phyloP scores from a whole-genome alignment of 805 yeast genomes.

The Schwanniomyces sp. region DNA sequence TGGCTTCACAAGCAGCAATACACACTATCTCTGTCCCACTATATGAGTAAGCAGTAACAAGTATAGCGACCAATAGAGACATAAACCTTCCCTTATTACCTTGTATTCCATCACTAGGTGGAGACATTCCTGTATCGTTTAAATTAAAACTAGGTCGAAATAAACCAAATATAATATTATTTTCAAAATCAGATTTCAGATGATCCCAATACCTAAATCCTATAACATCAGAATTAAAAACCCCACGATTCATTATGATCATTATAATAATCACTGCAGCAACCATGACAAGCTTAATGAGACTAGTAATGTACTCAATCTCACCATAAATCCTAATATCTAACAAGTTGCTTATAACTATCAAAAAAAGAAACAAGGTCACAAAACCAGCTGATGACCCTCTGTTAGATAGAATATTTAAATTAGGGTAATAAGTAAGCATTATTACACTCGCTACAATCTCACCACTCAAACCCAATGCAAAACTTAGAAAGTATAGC shows the following conservation, averaged over 20 bases:
- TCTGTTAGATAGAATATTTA: constrained; percentile 47
- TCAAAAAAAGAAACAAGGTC: constrained; percentile 51
- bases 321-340: constrained; percentile 78
- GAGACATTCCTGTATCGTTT: constrained; percentile 53
- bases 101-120: constrained; percentile 54
- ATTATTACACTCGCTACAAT: constrained; percentile 78
- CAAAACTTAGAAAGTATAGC: constrained; percentile 71
- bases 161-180: constrained; percentile 60
- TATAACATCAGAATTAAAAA: constrained; percentile 40
- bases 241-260: constrained; percentile 65
- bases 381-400: constrained; percentile 62
- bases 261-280: constrained; percentile 57
- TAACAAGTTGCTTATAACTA: constrained; percentile 54
- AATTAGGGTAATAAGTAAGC: constrained; percentile 62
- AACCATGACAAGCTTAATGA: constrained; percentile 55
- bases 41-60: constrained; percentile 71
- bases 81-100: constrained; percentile 62
- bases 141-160: constrained; percentile 74
- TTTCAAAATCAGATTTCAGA: constrained; percentile 46
- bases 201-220: constrained; percentile 74
- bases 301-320: constrained; percentile 61
- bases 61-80: constrained; percentile 58
- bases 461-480: constrained; percentile 75
- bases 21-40: constrained; percentile 83
- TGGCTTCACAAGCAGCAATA: constrained; percentile 84